Evolutionary conservation across 495 filamentous ascomycete species (phyloP).

Genomic region (Elaphomyces granulatus): DNA sequence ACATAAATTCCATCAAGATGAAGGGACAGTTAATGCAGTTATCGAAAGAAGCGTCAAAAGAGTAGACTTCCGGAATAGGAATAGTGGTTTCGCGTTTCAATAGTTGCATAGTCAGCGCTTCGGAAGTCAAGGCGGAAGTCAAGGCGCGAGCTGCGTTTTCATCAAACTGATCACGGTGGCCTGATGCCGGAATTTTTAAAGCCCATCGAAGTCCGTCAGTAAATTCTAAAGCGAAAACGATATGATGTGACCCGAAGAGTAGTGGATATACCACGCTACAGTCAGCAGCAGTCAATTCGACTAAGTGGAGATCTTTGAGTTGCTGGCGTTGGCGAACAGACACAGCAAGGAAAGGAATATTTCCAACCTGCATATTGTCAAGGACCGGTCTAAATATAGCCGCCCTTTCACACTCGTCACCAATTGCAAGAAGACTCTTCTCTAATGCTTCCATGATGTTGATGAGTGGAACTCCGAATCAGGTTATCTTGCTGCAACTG

Average conservation of each 20-base stretch:
- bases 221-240: slow-evolving; percentile 11
- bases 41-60: slow-evolving; percentile 8
- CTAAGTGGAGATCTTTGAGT: too few relatives aligned
- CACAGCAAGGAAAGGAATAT: too few relatives aligned
- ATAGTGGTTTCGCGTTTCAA: slow-evolving; percentile 16
- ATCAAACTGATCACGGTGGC: slow-evolving; percentile 11
- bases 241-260: slow-evolving; percentile 12
- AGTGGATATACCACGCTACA: too few relatives aligned
- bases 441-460: too few relatives aligned
- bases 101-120: slow-evolving; percentile 17
- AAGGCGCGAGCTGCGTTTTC: slow-evolving; percentile 7
- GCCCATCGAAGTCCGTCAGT: slow-evolving; percentile 9
- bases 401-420: too few relatives aligned
- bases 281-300: too few relatives aligned
- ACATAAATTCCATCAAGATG: slow-evolving; percentile 17
- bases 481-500: too few relatives aligned
- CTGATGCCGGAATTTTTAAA: slow-evolving; percentile 10
- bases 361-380: too few relatives aligned
- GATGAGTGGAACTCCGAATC: too few relatives aligned
- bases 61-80: slow-evolving; percentile 19
- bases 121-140: slow-evolving; percentile 12
- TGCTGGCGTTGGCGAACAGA: too few relatives aligned
- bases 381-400: too few relatives aligned
- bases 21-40: slow-evolving; percentile 12
- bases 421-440: too few relatives aligned